A percentile compares a stretch with the other conserved stretches of the same genome.
phyloP scores from a whole-genome alignment of 345 rosid genomes.

The Nasturtium officinale region DNA sequence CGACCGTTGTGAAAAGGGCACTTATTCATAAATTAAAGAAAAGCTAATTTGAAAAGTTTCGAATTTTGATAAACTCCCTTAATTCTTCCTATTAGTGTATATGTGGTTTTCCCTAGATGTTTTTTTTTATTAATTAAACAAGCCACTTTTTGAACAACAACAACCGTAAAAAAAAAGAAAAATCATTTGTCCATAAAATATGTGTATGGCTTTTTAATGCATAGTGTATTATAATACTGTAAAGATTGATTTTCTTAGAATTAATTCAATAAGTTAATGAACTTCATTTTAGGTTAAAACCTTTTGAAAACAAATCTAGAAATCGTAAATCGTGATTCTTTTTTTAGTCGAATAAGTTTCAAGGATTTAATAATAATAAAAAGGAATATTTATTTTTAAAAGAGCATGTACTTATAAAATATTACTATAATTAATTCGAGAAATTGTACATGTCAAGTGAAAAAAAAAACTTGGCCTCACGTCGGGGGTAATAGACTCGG shows the following conservation, averaged over 20 bases:
- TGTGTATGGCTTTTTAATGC: background rate
- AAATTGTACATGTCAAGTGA: conserved; percentile 2
- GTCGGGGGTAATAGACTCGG: conserved; percentile 3
- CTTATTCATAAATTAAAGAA: conserved; percentile 22
- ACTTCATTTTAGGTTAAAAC: background rate
- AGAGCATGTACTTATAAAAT: background rate
- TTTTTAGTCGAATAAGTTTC: background rate
- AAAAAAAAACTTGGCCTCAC: conserved; percentile 26
- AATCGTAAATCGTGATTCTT: background rate
- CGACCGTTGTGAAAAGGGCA: conserved; percentile 48
- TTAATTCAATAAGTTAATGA: background rate
- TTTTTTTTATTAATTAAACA: background rate
- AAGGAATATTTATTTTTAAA: background rate
- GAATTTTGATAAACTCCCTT: conserved; percentile 13
- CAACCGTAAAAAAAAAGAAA: background rate
- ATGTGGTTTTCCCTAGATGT: background rate
- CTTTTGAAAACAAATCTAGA: background rate
- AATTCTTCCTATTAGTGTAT: background rate
- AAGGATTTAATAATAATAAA: background rate
- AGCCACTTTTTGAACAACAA: background rate
- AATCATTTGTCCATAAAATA: background rate
- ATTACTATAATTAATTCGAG: background rate
- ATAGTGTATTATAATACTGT: background rate
- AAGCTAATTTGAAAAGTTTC: conserved; percentile 32
- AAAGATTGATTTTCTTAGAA: background rate